Percentiles rank a stretch among this genome's conserved stretches.
Evolutionary conservation across 2,329 filamentous ascomycete species (phyloP).

Genomic region (Colletotrichum scovillei): DNA sequence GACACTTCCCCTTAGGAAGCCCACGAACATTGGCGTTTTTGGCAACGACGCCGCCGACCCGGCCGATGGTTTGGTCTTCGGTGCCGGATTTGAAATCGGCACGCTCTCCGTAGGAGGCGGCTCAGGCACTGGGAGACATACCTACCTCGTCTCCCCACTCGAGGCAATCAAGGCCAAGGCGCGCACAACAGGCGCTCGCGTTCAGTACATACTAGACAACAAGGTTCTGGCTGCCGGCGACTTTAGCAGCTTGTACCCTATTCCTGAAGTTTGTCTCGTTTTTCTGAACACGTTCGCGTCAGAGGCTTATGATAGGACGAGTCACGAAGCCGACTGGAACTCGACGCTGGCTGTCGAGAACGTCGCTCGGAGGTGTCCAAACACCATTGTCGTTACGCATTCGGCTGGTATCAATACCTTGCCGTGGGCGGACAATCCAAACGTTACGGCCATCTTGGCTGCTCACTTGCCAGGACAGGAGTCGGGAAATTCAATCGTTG

Average conservation of each 20-base stretch:
- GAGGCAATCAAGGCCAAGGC: conserved; percentile 74
- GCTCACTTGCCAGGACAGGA: conserved; percentile 81
- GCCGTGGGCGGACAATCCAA: conserved; percentile 69
- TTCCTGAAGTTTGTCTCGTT: conserved; percentile 73
- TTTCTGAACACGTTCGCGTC: conserved; percentile 76
- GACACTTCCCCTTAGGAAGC: conserved; percentile 67
- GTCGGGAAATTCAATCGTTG: conserved; percentile 78
- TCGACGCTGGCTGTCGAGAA: conserved; percentile 68
- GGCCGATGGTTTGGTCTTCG: conserved; percentile 17
- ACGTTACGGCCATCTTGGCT: conserved; percentile 82
- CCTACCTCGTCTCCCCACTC: conserved; percentile 73
- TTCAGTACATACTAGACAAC: conserved; percentile 62
- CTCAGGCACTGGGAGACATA: conserved; percentile 69
- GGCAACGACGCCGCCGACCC: conserved; percentile 72
- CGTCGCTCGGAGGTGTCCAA: conserved; percentile 58
- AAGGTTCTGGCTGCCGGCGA: conserved; percentile 57
- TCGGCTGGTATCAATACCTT: conserved; percentile 67
- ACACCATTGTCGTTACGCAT: conserved; percentile 73
- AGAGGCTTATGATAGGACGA: conserved; percentile 69
- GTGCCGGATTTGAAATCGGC: conserved; percentile 67
- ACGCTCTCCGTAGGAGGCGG: conserved; percentile 77
- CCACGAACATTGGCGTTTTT: conserved; percentile 67
- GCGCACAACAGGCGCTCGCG: conserved; percentile 58
- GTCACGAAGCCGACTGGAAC: conserved; percentile 72
- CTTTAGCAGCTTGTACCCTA: conserved; percentile 62